Percentiles rank a stretch among this genome's conserved stretches.
Evolutionary conservation across 768 basidiomycete genomes (phyloP).

Genomic region (Boletus tomentosulus): DNA sequence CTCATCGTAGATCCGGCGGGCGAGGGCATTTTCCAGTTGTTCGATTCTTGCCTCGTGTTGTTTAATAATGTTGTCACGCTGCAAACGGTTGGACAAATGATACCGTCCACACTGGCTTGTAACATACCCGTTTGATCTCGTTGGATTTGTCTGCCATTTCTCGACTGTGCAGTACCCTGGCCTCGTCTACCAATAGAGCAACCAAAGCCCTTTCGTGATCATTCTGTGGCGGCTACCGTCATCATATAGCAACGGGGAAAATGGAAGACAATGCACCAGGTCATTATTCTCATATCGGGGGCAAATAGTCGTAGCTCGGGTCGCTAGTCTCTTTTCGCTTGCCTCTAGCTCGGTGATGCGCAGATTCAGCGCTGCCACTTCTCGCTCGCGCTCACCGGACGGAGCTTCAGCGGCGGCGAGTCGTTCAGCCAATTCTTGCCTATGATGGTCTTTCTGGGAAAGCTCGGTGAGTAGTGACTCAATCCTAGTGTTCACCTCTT

Average conservation of each 20-base stretch:
- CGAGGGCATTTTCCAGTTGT: slow-evolving; percentile 44
- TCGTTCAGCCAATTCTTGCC: slow-evolving; percentile 20
- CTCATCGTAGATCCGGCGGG: slow-evolving; percentile 40
- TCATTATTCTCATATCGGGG: slow-evolving; percentile 43
- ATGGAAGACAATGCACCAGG: slow-evolving; percentile 38
- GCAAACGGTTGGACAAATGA: slow-evolving; percentile 5
- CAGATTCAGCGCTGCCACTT: slow-evolving; percentile 16
- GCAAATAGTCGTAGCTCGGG: slow-evolving; percentile 26
- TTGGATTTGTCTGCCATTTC: slow-evolving; percentile 51
- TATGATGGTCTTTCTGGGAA: slow-evolving; percentile 15
- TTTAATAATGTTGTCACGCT: slow-evolving; percentile 49
- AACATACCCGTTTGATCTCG: slow-evolving; percentile 47
- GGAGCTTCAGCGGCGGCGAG: slow-evolving; percentile 22
- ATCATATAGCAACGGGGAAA: slow-evolving; percentile 3
- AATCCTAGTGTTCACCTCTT: slow-evolving; percentile 16
- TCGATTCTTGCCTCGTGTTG: slow-evolving; percentile 42
- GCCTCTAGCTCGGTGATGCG: slow-evolving; percentile 28
- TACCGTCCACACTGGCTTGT: not conserved
- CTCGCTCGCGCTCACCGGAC: slow-evolving; percentile 26
- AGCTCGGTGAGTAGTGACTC: slow-evolving; percentile 22
- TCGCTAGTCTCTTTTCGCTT: slow-evolving; percentile 25
- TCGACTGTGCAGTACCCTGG: slow-evolving; percentile 48
- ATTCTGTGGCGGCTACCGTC: slow-evolving; percentile 33
- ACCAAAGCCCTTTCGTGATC: slow-evolving; percentile 50
- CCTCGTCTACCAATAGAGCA: slow-evolving; percentile 39